Base-by-base conservation (phyloP, 1,139 yeast genomes). In the Lodderomyces oxycetoniae region DNA sequence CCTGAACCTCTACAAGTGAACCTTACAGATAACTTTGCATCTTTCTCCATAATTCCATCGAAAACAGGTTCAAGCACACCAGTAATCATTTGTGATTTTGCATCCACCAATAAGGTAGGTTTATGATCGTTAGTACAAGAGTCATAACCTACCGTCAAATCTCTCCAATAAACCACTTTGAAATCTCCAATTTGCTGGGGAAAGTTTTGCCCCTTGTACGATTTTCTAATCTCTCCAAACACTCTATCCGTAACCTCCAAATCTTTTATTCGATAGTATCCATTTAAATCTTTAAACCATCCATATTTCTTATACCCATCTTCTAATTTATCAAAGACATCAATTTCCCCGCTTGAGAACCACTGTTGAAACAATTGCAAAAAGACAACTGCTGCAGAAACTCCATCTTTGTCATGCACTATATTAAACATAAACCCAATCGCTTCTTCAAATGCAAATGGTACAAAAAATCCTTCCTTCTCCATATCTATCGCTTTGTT, bases 1-100 rank as follows among this genome's bases (percentile, higher is more conserved):
- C 98, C 98, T 4, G 96, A 86, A 0, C 97, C 96, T 33, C 98
- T 70, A 33, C 86, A 79, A 0, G 97, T 89, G 53, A 89, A 81
- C 28, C 95, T 63, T 2, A 87, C 77, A 25, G 63, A 73, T 3
- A 42, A 47, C 2, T 43, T 40, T 2, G 37, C 32, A 8, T 50
- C 54, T n/a, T 49, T 39, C 8, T 26, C 19, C 7, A 15, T 9
- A 3, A 58, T 49, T 7, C 22, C 22, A 7, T 19, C 9, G 26
- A 10, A 22, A 6, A n/a, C 2, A 3, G 60, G 48, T 24, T 41
- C 37, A 30, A 75, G 48, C 7, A 56, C 57, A 1, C 73, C 82
- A 0, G 96, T 87, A 41, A 91, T 81, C 97, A 91, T 91, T 48
- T 91, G 95, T 0, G 95, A 77, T 1, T 63, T 49, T 0, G 79